A percentile compares a stretch with the other conserved stretches of the same genome.
Evolutionary conservation across 371 early-diverging fungal genomes (phyloP).

Genomic region (Mortierella sp.): DNA sequence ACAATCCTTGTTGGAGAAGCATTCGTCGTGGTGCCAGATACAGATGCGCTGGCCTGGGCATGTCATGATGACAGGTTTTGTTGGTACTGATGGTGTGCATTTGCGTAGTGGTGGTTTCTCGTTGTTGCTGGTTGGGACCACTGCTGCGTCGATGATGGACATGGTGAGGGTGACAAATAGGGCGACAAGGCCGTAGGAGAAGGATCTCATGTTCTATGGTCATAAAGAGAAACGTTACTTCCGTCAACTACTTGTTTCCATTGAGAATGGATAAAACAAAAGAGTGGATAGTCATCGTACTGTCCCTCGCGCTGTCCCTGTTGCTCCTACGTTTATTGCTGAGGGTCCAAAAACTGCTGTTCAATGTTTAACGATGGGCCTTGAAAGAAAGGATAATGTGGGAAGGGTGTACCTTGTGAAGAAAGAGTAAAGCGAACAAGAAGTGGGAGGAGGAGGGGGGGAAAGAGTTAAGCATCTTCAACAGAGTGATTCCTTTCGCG

Average conservation of each 20-base stretch:
- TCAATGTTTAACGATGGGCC: too few species aligned
- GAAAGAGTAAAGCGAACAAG: too few species aligned
- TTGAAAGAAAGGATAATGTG: too few species aligned
- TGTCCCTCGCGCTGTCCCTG: too few species aligned
- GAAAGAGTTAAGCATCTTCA: neutral
- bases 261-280: neutral
- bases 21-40: conserved; percentile 1
- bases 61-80: neutral
- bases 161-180: neutral
- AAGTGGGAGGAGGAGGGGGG: neutral
- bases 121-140: neutral
- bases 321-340: too few species aligned
- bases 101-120: neutral
- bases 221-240: neutral
- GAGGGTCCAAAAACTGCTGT: too few species aligned
- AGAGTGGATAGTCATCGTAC: neutral
- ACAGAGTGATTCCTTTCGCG: too few species aligned
- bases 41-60: neutral
- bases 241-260: neutral
- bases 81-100: neutral
- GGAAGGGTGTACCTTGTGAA: too few species aligned
- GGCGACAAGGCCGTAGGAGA: neutral
- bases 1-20: neutral
- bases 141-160: neutral
- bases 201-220: neutral